Evolutionary conservation across 495 filamentous ascomycete species (phyloP), one percentile per base, ranked within the genome.

Genomic region (Xylaria telfairii): DNA sequence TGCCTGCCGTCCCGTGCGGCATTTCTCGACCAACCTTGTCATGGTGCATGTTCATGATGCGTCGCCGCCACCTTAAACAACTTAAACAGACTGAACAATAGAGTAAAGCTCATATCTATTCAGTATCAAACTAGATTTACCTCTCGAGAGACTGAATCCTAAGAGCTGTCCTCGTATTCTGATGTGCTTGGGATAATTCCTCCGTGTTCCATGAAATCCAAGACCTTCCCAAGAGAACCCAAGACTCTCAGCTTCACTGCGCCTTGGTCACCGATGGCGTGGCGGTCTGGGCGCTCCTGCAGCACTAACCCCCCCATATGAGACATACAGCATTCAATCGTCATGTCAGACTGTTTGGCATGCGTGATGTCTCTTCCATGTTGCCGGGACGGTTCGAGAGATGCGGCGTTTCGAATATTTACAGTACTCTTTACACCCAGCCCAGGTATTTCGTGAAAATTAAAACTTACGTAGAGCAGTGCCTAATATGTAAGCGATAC

Each of bases 21-120:
- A 66, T 66, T 66, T 66, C 64, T 65, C 64, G 13, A 9, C 8
- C 24, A 66, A 42, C 64, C 64, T 28, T 54, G 47, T 46, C 64
- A 17, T 37, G 28, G 26, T 19, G 32, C 41, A 49, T 28, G 34
- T 66, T 66, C 32, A 65, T 28, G 61, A 47, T 49, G 42, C 28
- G 30, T 28, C 24, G 47, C 42, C n/a, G 1, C 42, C n/a, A 21
- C 44, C 24, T 49, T 21, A 28, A n/a, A 54, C 64, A 21, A 54
- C 32, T 37, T n/a, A 21, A 54, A 15, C 64, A 34, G 32, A 9
- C 28, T 54, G n/a, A 17, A 54, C 49, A 26, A 21, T 42, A 3
- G 10, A 39, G 62, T n/a, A n/a, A 19, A 65, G 42, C 46, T 37
- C 62, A 21, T 60, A 32, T 32, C 26, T 56, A n/a, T 9, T 5